Conservation (phyloP, 345 rosid genomes). For the Carallia brachiata region DNA sequence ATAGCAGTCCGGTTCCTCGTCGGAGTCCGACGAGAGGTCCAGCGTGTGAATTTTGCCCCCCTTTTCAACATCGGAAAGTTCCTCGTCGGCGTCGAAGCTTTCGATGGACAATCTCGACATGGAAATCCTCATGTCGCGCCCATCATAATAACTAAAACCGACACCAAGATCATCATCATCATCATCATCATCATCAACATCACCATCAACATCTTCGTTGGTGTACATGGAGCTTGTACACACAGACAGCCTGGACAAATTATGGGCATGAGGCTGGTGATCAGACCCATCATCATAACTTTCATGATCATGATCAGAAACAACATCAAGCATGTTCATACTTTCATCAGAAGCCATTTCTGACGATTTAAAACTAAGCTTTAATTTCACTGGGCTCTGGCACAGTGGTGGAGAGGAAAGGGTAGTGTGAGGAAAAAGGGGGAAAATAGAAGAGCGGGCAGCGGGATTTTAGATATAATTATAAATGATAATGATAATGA, state of each 20-base stretch:
- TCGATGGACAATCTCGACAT: conserved; percentile 58
- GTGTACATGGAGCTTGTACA: conserved; percentile 65
- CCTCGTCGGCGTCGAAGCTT: conserved; percentile 79
- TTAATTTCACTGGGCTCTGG: too few species aligned
- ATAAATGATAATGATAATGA: too few species aligned
- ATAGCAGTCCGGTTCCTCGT: conserved; percentile 46
- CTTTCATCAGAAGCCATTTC: conserved; percentile 55
- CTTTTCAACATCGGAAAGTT: conserved; percentile 51
- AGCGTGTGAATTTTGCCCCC: conserved; percentile 15
- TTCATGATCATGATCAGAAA: conserved; percentile 38
- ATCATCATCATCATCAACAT: conserved; percentile 18
- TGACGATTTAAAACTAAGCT: too few species aligned
- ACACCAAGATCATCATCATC: conserved; percentile 24
- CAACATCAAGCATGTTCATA: conserved; percentile 30
- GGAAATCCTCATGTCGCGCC: conserved; percentile 30
- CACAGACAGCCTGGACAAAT: conserved; percentile 65
- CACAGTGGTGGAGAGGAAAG: too few species aligned
- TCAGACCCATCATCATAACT: conserved; percentile 39
- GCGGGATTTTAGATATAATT: neutral
- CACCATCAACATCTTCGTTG: conserved; percentile 37
- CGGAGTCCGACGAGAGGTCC: conserved; percentile 56
- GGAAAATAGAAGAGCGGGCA: neutral
- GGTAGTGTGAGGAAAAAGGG: neutral
- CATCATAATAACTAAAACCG: conserved; percentile 6
- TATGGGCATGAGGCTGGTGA: conserved; percentile 36